A percentile compares a stretch with the other conserved stretches of the same genome.
phyloP scores from a whole-genome alignment of 2,329 filamentous ascomycete genomes.

The Aspergillus sp. region DNA sequence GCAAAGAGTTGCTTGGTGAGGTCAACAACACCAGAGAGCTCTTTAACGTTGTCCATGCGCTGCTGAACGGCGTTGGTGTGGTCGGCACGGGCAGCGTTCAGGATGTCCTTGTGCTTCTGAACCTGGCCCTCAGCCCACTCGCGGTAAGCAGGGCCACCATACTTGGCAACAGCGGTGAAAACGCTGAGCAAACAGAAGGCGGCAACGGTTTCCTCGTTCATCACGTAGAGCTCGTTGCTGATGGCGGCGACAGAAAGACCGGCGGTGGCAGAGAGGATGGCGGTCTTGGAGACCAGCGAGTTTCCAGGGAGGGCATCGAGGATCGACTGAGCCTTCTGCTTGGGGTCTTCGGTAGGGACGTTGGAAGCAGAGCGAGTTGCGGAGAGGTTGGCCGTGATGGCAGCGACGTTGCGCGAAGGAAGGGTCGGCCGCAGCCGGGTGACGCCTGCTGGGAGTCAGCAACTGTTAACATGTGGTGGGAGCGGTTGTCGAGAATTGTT shows the following conservation, averaged over 20 bases:
- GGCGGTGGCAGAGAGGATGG: conserved; percentile 89
- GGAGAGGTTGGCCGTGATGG: conserved; percentile 68
- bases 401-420: conserved; percentile 71
- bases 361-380: conserved; percentile 70
- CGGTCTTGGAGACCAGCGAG: conserved; percentile 91
- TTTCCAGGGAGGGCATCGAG: conserved; percentile 90
- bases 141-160: conserved; percentile 85
- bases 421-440: conserved; percentile 83
- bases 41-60: conserved; percentile 90
- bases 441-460: conserved; percentile 65
- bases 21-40: conserved; percentile 91
- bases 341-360: conserved; percentile 82
- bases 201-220: conserved; percentile 98
- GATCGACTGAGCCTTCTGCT: conserved; percentile 95
- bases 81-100: conserved; percentile 90
- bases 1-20: conserved; percentile 96
- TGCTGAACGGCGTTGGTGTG: conserved; percentile 94
- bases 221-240: conserved; percentile 99
- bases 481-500: conserved; percentile 23
- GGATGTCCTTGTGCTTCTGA: conserved; percentile 89
- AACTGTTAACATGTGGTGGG: conserved; percentile 24
- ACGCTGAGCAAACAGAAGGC: conserved; percentile 89
- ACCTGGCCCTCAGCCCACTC: conserved; percentile 89
- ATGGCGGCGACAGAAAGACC: conserved; percentile 91
- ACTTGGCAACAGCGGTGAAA: conserved; percentile 90